Percentiles rank a stretch among this genome's conserved stretches.
phyloP scores from a whole-genome alignment of 331 rosid species.

The Acacia concinna region DNA sequence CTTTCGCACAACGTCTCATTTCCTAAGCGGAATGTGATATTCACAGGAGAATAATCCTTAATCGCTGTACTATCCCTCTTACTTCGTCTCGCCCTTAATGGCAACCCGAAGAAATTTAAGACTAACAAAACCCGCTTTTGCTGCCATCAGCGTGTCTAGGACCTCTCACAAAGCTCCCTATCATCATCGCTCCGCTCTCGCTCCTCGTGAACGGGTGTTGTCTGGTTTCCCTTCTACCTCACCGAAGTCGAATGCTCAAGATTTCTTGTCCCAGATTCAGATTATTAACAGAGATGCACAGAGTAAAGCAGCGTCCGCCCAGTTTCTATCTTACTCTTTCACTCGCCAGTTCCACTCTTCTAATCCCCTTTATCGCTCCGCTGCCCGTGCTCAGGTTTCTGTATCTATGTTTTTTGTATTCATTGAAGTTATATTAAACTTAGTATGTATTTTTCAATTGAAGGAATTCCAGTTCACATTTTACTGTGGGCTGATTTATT shows the following conservation, averaged over 20 bases:
- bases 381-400: slow-evolving; percentile 64
- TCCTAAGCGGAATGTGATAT: background rate
- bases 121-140: slow-evolving; percentile 51
- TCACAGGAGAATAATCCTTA: background rate
- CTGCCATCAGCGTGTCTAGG: slow-evolving; percentile 41
- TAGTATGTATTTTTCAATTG: background rate
- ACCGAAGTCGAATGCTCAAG: slow-evolving; percentile 25
- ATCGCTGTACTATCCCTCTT: too few relatives aligned
- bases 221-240: slow-evolving; percentile 22
- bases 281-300: slow-evolving; percentile 18
- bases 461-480: background rate
- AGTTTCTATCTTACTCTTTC: slow-evolving; percentile 49
- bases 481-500: background rate
- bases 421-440: background rate
- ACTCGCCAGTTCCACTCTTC: slow-evolving; percentile 72
- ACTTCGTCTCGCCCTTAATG: slow-evolving; percentile 35
- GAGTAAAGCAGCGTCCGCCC: slow-evolving; percentile 49
- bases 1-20: background rate
- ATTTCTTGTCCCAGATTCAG: slow-evolving; percentile 31
- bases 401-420: background rate
- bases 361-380: slow-evolving; percentile 45
- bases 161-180: slow-evolving; percentile 24
- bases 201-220: slow-evolving; percentile 25
- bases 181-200: slow-evolving; percentile 27
- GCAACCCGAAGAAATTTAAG: slow-evolving; percentile 62